Percentiles rank a stretch among this genome's conserved stretches.
Evolutionary conservation across 805 yeast genomes (phyloP).

Genomic region (Metschnikowia sp.): DNA sequence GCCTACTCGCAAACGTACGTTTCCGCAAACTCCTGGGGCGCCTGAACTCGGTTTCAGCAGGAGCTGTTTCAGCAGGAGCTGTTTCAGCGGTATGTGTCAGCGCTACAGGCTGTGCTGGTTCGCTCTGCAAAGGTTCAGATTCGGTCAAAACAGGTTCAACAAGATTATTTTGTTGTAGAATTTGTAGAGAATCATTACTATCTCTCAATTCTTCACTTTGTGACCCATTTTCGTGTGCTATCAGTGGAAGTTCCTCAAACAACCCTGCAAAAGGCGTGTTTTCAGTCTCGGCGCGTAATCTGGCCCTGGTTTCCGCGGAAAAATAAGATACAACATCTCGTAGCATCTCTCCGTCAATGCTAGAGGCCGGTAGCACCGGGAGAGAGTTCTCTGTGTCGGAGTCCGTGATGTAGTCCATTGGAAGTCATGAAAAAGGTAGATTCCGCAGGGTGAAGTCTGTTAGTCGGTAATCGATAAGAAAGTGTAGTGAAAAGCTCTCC

Average conservation of each 20-base stretch:
- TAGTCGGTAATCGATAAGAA: too few species aligned
- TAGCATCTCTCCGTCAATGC: slow-evolving; percentile 12
- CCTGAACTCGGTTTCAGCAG: not conserved
- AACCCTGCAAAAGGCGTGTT: slow-evolving; percentile 9
- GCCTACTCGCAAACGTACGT: slow-evolving; percentile 42
- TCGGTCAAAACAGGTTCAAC: not conserved
- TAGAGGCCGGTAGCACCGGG: slow-evolving; percentile 11
- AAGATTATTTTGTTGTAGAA: not conserved
- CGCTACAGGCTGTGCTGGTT: not conserved
- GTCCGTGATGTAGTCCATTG: slow-evolving; percentile 18
- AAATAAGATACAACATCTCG: slow-evolving; percentile 8
- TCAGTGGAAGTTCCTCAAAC: not conserved
- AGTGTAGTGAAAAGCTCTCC: too few species aligned
- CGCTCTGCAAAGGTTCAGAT: not conserved
- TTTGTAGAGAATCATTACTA: too few species aligned
- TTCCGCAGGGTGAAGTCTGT: too few species aligned
- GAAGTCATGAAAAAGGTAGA: slow-evolving; percentile 1
- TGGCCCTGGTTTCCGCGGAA: slow-evolving; percentile 9
- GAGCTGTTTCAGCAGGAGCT: not conserved
- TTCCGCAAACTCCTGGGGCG: slow-evolving; percentile 31
- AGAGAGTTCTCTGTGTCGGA: slow-evolving; percentile 20
- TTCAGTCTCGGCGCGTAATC: slow-evolving; percentile 12
- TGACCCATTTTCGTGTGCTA: not conserved
- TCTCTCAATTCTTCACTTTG: too few species aligned
- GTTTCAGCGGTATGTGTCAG: not conserved